phyloP scores from a whole-genome alignment of 257 asterid genomes.

The Ocimum tenuiflorum region DNA sequence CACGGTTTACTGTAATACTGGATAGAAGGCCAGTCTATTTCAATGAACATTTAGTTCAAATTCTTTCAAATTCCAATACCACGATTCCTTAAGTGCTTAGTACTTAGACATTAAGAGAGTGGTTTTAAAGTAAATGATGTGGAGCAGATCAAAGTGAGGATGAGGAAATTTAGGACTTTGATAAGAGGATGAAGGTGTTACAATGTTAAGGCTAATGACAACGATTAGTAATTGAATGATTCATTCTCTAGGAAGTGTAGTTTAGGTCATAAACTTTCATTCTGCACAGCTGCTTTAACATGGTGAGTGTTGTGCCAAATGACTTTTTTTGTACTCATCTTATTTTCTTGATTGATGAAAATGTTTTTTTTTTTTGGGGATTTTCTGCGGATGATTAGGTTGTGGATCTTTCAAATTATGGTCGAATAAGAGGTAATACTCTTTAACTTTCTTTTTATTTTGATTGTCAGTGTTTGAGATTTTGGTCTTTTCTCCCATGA shows the following conservation, averaged over 20 bases:
- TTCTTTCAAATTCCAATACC: no score
- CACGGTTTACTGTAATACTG: no score
- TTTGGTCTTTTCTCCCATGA: neutral
- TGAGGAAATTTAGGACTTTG: neutral
- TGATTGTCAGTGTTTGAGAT: constrained; percentile 1
- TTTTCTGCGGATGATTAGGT: constrained; percentile 35
- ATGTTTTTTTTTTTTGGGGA: neutral
- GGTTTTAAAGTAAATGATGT: neutral
- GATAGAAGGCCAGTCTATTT: no score
- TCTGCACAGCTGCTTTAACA: constrained; percentile 7
- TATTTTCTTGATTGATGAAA: neutral
- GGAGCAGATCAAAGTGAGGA: neutral
- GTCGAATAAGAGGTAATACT: constrained; percentile 81
- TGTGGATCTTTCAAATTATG: constrained; percentile 77
- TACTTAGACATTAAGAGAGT: neutral
- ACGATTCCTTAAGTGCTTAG: neutral
- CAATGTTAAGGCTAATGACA: neutral
- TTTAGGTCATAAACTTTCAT: neutral
- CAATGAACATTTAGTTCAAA: no score
- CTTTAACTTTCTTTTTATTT: constrained; percentile 12
- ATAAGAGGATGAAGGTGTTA: neutral
- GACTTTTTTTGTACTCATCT: neutral
- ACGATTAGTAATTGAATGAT: neutral
- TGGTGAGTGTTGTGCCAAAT: constrained; percentile 4
- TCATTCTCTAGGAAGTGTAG: no score